Evolutionary conservation across 2,329 filamentous ascomycete species (phyloP).

Genomic region (Truncatella angustata): DNA sequence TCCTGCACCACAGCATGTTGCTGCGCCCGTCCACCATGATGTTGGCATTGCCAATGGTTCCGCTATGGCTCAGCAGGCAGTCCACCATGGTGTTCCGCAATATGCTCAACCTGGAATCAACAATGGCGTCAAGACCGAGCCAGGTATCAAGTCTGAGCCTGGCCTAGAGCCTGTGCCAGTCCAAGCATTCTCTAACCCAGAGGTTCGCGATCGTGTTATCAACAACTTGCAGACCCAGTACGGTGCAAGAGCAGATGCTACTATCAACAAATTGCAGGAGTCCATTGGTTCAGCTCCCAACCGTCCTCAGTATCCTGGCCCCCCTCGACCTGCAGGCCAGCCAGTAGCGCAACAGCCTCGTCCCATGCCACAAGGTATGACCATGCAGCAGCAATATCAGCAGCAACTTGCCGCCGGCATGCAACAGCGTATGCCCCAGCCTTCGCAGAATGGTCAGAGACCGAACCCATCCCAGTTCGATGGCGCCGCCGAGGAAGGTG

Average conservation of each 20-base stretch:
- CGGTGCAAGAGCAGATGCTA: conserved; percentile 62
- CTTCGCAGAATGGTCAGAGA: conserved; percentile 39
- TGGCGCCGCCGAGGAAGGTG: conserved; percentile 62
- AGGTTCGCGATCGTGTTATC: conserved; percentile 55
- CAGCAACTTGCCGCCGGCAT: not conserved
- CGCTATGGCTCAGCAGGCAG: conserved; percentile 27
- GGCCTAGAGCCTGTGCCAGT: conserved; percentile 38
- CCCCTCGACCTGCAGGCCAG: conserved; percentile 22
- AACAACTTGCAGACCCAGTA: conserved; percentile 58
- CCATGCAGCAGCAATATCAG: conserved; percentile 20
- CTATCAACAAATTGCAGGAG: conserved; percentile 61
- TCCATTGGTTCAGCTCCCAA: conserved; percentile 30
- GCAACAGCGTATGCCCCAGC: conserved; percentile 21
- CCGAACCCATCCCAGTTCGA: conserved; percentile 65
- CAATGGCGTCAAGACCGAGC: conserved; percentile 39
- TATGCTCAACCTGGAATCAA: conserved; percentile 23
- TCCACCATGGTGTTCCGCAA: conserved; percentile 16
- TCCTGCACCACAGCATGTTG: conserved; percentile 13
- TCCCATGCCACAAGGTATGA: conserved; percentile 15
- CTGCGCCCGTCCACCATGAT: conserved; percentile 11
- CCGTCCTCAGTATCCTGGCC: conserved; percentile 22
- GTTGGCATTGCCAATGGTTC: conserved; percentile 22
- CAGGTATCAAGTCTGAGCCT: conserved; percentile 47
- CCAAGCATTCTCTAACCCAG: conserved; percentile 30
- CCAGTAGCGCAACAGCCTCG: conserved; percentile 22